Conservation (phyloP, 768 basidiomycete genomes). For the Phlebiopsis gigantea region DNA sequence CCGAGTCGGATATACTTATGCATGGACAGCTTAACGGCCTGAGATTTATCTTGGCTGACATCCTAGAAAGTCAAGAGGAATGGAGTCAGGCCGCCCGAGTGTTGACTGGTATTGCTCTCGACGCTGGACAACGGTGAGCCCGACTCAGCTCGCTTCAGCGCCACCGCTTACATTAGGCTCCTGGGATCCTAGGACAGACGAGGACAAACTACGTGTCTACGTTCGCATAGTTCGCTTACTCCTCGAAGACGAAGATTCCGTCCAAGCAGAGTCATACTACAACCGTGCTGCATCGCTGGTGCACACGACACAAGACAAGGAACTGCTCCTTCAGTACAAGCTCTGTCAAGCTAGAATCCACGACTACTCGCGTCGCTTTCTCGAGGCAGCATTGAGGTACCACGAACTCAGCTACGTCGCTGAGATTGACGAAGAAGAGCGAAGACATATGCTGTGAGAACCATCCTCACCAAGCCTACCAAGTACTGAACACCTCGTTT, state of each 20-base stretch:
- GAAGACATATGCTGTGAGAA: slow-evolving; percentile 82
- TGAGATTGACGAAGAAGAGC: slow-evolving; percentile 91
- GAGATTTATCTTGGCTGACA: slow-evolving; percentile 85
- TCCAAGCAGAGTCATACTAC: slow-evolving; percentile 97
- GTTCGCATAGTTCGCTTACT: slow-evolving; percentile 92
- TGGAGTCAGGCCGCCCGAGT: slow-evolving; percentile 92
- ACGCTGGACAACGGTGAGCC: slow-evolving; percentile 78
- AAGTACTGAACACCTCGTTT: not conserved
- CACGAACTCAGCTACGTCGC: slow-evolving; percentile 91
- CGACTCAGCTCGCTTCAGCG: not conserved
- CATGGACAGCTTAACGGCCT: slow-evolving; percentile 66
- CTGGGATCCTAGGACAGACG: slow-evolving; percentile 38
- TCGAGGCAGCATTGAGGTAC: slow-evolving; percentile 91
- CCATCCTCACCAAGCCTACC: not conserved
- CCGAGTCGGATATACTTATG: slow-evolving; percentile 7
- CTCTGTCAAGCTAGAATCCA: slow-evolving; percentile 92
- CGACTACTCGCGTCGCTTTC: slow-evolving; percentile 87
- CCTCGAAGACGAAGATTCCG: slow-evolving; percentile 93
- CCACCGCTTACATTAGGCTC: not conserved
- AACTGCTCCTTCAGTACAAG: slow-evolving; percentile 80
- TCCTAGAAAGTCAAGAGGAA: slow-evolving; percentile 85
- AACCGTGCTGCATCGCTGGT: slow-evolving; percentile 91
- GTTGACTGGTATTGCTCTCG: slow-evolving; percentile 87
- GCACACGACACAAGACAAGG: slow-evolving; percentile 73
- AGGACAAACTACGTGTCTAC: slow-evolving; percentile 85